phyloP scores from a whole-genome alignment of 495 filamentous ascomycete species.

The Lasiosphaeria miniovina region DNA sequence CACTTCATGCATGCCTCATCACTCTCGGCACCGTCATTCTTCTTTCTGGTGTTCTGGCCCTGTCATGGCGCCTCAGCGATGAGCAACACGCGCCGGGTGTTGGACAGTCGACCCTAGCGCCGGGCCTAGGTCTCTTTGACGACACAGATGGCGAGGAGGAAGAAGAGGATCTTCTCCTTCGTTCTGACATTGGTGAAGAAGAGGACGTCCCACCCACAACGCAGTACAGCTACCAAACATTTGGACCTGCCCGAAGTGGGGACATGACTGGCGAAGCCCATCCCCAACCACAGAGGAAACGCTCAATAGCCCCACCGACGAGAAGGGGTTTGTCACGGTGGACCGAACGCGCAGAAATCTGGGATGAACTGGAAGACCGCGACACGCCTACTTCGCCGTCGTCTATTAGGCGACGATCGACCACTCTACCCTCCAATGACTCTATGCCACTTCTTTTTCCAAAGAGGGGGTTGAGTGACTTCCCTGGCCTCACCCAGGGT shows the following conservation, averaged over 20 bases:
- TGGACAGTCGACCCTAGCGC: constrained; percentile 60
- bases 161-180: constrained; percentile 36
- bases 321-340: constrained; percentile 40
- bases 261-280: not conserved
- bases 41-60: constrained; percentile 80
- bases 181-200: constrained; percentile 40
- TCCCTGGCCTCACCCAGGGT: constrained; percentile 21
- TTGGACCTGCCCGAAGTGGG: constrained; percentile 27
- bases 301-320: constrained; percentile 26
- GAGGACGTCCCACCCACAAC: constrained; percentile 31
- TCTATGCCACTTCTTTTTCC: constrained; percentile 28
- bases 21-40: constrained; percentile 83
- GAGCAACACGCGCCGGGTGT: constrained; percentile 59
- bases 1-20: constrained; percentile 77
- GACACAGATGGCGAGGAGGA: constrained; percentile 59
- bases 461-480: constrained; percentile 26
- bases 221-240: constrained; percentile 43
- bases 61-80: constrained; percentile 89
- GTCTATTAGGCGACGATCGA: constrained; percentile 33
- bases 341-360: constrained; percentile 61
- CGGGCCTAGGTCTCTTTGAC: constrained; percentile 67
- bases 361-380: constrained; percentile 64
- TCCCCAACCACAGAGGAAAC: constrained; percentile 19
- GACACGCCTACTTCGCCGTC: constrained; percentile 36
- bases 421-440: constrained; percentile 34